Conservation (phyloP, 2,329 filamentous ascomycete species). For the Stemphylium lycopersici region DNA sequence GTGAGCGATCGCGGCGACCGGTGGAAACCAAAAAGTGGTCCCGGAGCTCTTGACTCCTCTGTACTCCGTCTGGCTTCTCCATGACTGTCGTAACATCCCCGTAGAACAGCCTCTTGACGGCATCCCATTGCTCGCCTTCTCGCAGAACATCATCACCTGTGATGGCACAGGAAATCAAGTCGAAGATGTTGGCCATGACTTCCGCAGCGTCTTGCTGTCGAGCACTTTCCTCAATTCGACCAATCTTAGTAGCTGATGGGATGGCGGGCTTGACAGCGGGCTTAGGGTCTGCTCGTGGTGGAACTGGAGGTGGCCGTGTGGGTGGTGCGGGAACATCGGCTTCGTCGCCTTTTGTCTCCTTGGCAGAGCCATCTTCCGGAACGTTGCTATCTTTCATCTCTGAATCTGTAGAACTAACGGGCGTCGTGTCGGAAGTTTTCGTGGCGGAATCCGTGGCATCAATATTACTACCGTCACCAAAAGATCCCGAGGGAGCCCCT, state of each 20-base stretch:
- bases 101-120: slow-evolving; percentile 64
- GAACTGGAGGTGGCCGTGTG: slow-evolving; percentile 63
- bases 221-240: slow-evolving; percentile 64
- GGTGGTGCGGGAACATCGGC: slow-evolving; percentile 45
- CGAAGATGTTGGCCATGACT: slow-evolving; percentile 90
- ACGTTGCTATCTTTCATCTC: slow-evolving; percentile 32
- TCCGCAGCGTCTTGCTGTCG: slow-evolving; percentile 93
- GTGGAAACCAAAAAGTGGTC: slow-evolving; percentile 69
- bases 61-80: slow-evolving; percentile 48
- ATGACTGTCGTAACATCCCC: slow-evolving; percentile 55
- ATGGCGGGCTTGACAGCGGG: slow-evolving; percentile 4
- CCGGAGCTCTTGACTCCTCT: slow-evolving; percentile 62
- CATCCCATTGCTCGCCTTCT: slow-evolving; percentile 79
- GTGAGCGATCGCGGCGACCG: slow-evolving; percentile 63
- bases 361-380: slow-evolving; percentile 29
- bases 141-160: slow-evolving; percentile 69
- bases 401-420: slow-evolving; percentile 22
- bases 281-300: slow-evolving; percentile 55
- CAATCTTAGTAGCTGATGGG: slow-evolving; percentile 40
- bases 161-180: slow-evolving; percentile 89
- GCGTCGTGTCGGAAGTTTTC: slow-evolving; percentile 4
- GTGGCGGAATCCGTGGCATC: slow-evolving; percentile 1
- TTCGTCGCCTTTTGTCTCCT: slow-evolving; percentile 24
- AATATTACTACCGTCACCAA: not conserved
- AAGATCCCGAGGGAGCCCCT: slow-evolving; percentile 1